Evolutionary conservation across 2,329 filamentous ascomycete genomes (phyloP).

Genomic region (Arthroderma sp.): DNA sequence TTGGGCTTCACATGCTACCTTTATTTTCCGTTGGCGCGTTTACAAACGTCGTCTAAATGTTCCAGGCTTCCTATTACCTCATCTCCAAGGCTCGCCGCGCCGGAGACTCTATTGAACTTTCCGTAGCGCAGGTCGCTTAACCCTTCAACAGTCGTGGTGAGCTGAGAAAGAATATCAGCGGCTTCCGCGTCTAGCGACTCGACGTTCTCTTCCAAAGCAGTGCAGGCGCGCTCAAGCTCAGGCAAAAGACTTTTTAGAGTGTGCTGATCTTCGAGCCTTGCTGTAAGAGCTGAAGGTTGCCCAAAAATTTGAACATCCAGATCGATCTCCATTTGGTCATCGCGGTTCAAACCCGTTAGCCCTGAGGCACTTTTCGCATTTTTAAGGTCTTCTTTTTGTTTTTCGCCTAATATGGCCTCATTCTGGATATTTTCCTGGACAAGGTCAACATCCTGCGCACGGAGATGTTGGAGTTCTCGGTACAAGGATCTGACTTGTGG

Average conservation of each 20-base stretch:
- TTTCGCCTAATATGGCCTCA: conserved; percentile 24
- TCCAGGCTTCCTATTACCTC: conserved; percentile 56
- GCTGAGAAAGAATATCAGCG: conserved; percentile 43
- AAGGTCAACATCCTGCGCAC: conserved; percentile 53
- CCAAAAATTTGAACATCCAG: conserved; percentile 50
- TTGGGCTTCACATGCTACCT: too few relatives aligned
- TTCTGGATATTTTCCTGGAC: conserved; percentile 43
- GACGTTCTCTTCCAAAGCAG: conserved; percentile 56
- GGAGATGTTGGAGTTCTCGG: conserved; percentile 63
- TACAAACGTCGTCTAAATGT: conserved; percentile 52
- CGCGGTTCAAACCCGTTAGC: conserved; percentile 20
- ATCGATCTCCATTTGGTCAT: conserved; percentile 27
- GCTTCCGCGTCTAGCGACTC: conserved; percentile 53
- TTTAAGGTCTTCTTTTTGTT: conserved; percentile 26
- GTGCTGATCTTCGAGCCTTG: conserved; percentile 38
- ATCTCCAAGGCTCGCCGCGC: conserved; percentile 47
- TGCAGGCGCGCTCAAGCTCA: conserved; percentile 54
- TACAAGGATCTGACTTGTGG: conserved; percentile 60
- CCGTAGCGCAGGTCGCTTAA: conserved; percentile 77
- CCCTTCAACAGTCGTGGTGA: conserved; percentile 54
- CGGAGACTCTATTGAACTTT: conserved; percentile 41
- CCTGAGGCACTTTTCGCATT: conserved; percentile 20
- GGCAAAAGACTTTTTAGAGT: conserved; percentile 52
- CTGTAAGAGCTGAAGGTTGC: conserved; percentile 24
- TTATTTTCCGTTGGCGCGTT: conserved; percentile 13